Evolutionary conservation across 768 basidiomycete species (phyloP), one percentile per base, ranked within the genome.

Genomic region (Aureoboletus auriporus): DNA sequence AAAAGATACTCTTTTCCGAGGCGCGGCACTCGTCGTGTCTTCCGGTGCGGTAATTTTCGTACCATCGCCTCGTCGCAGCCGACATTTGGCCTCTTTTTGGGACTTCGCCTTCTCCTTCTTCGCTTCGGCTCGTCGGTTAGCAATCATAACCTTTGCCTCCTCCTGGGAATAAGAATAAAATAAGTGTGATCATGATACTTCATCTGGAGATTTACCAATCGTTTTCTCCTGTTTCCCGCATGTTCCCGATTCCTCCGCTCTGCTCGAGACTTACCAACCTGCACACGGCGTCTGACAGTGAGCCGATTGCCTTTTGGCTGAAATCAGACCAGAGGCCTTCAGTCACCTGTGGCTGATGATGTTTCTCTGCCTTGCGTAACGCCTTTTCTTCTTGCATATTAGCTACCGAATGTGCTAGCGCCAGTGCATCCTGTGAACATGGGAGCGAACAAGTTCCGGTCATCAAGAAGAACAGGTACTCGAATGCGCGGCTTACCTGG

Each of bases 371-470:
- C 57, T 70, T 78, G 8, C 54, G 64, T 43, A 63, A 59, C 6
- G 67, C 53, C 46, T 72, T 77, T 56, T 76, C 58, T 62, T 81
- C 79, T 51, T 78, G 73, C 13, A 53, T 58, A 30, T 59, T 59
- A n/a, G 65, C 73, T 59, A 81, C 77, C 33, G 71, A 71, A 50
- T 66, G 56, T n/a, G 79, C 79, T 11, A 81, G 61, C 43, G 62
- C 63, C 49, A 77, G 54, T 6, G 72, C 71, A 52, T 78, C 77
- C 79, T 80, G 53, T 47, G 47, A 39, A 41, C 35, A 46, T 51
- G 45, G 48, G 49, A 50, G 42, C 47, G 42, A 46, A 49, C 52
- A 56, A 56, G 53, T 10, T 35, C 53, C 48, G 46, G 51, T 54
- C 54, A 62, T 55, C 56, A 58, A 41, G 51, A 57, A 56, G 49